These are phyloP conservation scores for Colletotrichum tamarilloi DNA, from an alignment of 2,329 filamentous ascomycete species.

Conservation along the genomic window DNA sequence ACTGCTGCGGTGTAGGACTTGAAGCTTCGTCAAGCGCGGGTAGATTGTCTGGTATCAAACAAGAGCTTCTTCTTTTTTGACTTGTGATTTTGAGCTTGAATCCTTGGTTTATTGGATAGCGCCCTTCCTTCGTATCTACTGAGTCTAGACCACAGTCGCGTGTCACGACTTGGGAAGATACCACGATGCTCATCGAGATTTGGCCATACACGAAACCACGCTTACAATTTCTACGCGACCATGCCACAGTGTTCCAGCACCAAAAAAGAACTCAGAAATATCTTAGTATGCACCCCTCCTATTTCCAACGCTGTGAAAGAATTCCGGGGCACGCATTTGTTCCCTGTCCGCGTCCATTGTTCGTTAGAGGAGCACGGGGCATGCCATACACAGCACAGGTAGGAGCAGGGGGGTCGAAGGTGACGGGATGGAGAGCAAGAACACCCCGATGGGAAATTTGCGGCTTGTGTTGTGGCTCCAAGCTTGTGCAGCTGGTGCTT, in stretches of 20 bases:
- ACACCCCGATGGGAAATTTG: constrained; percentile 5
- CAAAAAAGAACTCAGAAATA: not conserved
- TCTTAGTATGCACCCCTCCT: constrained; percentile 12
- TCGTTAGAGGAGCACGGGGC: not conserved
- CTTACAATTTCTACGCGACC: not conserved
- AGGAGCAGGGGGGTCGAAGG: not conserved
- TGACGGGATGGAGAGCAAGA: not conserved
- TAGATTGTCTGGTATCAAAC: not conserved
- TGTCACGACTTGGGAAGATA: constrained; percentile 23
- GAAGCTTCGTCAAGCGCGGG: not conserved
- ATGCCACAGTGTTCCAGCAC: not conserved
- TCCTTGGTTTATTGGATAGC: not conserved
- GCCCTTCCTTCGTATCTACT: not conserved
- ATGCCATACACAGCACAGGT: not conserved
- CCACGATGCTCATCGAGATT: constrained; percentile 23
- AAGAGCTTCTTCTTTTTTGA: not conserved
- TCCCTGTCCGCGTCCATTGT: not conserved
- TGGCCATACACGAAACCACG: constrained; percentile 5
- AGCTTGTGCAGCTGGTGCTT: constrained; percentile 2
- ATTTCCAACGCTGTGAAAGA: not conserved
- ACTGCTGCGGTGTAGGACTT: not conserved
- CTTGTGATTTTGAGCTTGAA: not conserved
- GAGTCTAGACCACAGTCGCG: not conserved
- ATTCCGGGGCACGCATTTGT: not conserved
- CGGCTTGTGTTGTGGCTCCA: not conserved